Evolutionary conservation across 805 yeast genomes (phyloP), one percentile per base, ranked within the genome.

Genomic region (Millerozyma miso): DNA sequence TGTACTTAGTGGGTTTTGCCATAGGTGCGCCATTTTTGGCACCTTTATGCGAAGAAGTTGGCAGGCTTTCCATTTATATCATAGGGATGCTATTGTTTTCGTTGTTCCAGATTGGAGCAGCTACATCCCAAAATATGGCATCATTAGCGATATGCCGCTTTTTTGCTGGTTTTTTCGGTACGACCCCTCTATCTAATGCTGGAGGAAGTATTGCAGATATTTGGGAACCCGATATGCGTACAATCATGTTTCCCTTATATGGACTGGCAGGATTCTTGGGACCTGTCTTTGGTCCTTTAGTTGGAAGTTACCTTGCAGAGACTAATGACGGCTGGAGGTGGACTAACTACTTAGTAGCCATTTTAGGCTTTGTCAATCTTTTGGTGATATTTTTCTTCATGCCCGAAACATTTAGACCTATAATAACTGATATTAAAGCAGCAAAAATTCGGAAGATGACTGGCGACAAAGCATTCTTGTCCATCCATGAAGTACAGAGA

Each of bases 1-100:
- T 88, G 20, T 88, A 77, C 52, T 95, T 88, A 16, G 58, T 87
- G 19, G 97, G 96, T 12, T 88, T 87, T 61, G 96, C 95, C 1
- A 74, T 85, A 0, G 95, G 96, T 13, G 96, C 97, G 3, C 68
- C 88, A 37, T 55, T 85, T 19, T 88, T 89, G 86, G 95, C 43
- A 3, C 46, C 46, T 10, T 23, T 43, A 17, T 40, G 38, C 5
- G 43, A 45, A 13, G 51, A 57, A 4, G 37, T 37, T 50, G 49
- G 63, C 33, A 54, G 76, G 10, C 67, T 60, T 46, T 43, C 56
- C 4, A 72, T 74, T 16, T 67, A 71, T 4, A 40, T 73, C 18
- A 38, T 64, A 1, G 76, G 80, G 58, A 71, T 17, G 10, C 46
- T 58, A 18, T 50, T 51, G 3, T 55, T 42, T 37, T 51, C 62